Base-by-base conservation (phyloP, 1,284 basidiomycete species). In the Ceratobasidium sp. region DNA sequence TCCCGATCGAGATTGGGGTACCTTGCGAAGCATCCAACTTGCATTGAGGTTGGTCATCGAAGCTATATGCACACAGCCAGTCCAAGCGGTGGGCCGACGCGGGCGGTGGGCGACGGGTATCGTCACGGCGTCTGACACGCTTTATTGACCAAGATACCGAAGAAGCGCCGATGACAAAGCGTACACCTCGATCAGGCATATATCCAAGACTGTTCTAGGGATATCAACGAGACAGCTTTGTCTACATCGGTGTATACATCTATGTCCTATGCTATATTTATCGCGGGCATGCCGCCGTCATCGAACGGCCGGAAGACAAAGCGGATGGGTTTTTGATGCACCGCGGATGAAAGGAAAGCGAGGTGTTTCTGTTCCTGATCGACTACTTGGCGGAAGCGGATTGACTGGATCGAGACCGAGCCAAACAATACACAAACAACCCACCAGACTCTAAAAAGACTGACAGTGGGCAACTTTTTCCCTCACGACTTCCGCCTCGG, bases 401-500 rank as follows among this genome's bases (percentile, higher is more conserved):
- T 20, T 13, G 15, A 17, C 53, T 34, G 17, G 20, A 42, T 42
- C 42, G 42, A 60, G 53, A 22, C 3, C 34, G 58, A 2, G 45
- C 34, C 15, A 43, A 31, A 49, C 31, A 15, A 42, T 42, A 42
- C 25, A 20, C 58, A 62, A 50, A 62, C 58, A 50, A 2, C 29
- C 40, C 32, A 29, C 22, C 22, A 25, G 35, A 22, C 27, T 34
- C 55, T 34, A 6, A 57, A 42, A 57, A 29, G 29, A 4, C 10
- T 3, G 34, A 5, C 6, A 22, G 2, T 7, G 27, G 29, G 20
- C 6, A 3, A 32, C 25, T 10, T 31, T 29, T 45, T 32, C 31
- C 56, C n/a, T 34, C 20, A 58, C 56, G 56, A 43, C 56, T 58
- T 38, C 56, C 25, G 56, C 56, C 56, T 58, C 56, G 56, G 56